Evolutionary conservation across 2,329 filamentous ascomycete genomes (phyloP), one percentile per base, ranked within the genome.

Genomic region (Monosporascus ibericus): DNA sequence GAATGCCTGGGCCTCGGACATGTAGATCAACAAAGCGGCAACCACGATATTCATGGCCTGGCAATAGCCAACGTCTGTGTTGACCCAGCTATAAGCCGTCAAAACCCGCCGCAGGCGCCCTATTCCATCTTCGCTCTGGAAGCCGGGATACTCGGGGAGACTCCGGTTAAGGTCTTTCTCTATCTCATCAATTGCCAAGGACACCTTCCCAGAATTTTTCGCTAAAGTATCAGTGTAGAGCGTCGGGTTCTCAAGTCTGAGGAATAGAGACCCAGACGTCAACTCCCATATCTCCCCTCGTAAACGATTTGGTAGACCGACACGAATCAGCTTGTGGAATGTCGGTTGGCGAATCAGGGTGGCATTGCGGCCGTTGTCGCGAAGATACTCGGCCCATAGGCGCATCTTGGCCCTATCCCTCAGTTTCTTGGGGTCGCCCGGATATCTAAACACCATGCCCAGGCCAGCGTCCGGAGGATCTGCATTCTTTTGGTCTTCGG

Each of bases 41-140:
- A 96, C 92, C 36, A 99, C 94, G 61, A 99, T 99, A 70, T 99
- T 99, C 94, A 99, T 99, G 56, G 94, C 94, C 72, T 99, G 94
- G 70, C 94, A 99, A 71, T 99, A 99, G 60, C 94, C 94, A 51
- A 99, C 92, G 59, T 96, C 91, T 50, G 89, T 82, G 64, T 99
- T 94, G 48, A 87, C 89, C 94, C 94, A 99, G 72, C 92, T 96
- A 74, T 99, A 99, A 5, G 94, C 94, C 2, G 92, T 97, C 51
- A 99, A 78, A 38, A 99, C 94, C 53, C 92, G 82, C 54, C 94
- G 85, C 56, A 99, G 76, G 20, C 94, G 82, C 44, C 86, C 90
- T 59, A 99, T 99, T 17, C 94, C 94, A 64, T 96, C 92, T 68
- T 96, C 88, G 65, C 87, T 95, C 72, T 99, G 94, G 66, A 96